Evolutionary conservation across 805 yeast genomes (phyloP).

Genomic region (Starmerella apicola): DNA sequence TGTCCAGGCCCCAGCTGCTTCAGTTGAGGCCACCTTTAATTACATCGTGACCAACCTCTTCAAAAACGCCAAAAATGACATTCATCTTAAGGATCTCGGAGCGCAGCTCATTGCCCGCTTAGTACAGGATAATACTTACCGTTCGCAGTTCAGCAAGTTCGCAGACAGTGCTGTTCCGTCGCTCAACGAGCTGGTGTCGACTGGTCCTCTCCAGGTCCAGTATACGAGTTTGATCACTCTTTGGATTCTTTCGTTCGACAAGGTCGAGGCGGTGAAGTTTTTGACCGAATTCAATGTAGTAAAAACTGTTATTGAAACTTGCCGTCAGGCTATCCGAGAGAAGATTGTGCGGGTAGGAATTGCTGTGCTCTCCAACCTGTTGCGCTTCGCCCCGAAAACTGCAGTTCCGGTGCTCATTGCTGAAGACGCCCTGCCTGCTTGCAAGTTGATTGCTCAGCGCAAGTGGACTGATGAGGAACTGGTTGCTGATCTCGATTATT

Average conservation of each 20-base stretch:
- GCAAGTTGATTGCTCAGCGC: constrained; percentile 62
- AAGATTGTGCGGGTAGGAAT: constrained; percentile 79
- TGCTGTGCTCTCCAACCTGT: constrained; percentile 42
- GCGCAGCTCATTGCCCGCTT: constrained; percentile 56
- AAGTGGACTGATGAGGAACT: constrained; percentile 94
- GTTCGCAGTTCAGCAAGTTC: constrained; percentile 39
- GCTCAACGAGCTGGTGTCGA: constrained; percentile 36
- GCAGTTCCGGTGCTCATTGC: constrained; percentile 57
- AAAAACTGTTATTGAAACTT: constrained; percentile 35
- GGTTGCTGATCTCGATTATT: constrained; percentile 49
- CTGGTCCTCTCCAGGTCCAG: constrained; percentile 54
- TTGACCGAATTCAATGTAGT: constrained; percentile 36
- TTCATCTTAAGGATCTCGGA: constrained; percentile 46
- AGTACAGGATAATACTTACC: constrained; percentile 41
- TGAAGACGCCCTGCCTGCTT: constrained; percentile 59
- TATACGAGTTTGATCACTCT: constrained; percentile 64
- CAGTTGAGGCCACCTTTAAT: constrained; percentile 24
- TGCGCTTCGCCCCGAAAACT: constrained; percentile 25
- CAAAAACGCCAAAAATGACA: constrained; percentile 28
- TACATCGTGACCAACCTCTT: constrained; percentile 25
- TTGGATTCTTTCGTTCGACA: constrained; percentile 77
- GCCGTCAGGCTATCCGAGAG: constrained; percentile 79
- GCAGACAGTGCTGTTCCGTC: constrained; percentile 37
- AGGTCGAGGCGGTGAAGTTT: constrained; percentile 36
- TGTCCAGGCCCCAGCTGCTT: constrained; percentile 30